Evolutionary conservation across 805 yeast genomes (phyloP).

Genomic region (Saturnispora besseyi): DNA sequence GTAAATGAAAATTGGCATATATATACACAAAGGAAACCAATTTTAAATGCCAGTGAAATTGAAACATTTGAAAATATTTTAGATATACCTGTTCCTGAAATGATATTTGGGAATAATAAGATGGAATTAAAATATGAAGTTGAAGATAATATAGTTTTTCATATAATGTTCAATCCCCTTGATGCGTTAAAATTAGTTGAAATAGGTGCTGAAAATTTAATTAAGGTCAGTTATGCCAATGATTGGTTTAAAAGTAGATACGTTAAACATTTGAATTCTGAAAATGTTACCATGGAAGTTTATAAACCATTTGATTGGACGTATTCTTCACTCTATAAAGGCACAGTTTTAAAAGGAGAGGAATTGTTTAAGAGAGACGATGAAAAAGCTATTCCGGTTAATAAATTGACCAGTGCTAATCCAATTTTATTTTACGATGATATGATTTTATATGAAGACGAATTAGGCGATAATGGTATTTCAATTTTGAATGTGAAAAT

Average conservation of each 20-base stretch:
- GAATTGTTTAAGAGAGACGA: constrained; percentile 20
- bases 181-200: constrained; percentile 62
- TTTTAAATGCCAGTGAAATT: constrained; percentile 62
- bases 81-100: constrained; percentile 86
- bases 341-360: constrained; percentile 32
- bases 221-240: constrained; percentile 77
- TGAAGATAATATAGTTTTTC: constrained; percentile 21
- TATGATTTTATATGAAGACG: constrained; percentile 85
- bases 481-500: constrained; percentile 69
- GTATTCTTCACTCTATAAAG: constrained; percentile 72
- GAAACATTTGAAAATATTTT: constrained; percentile 55
- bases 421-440: constrained; percentile 89
- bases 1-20: constrained; percentile 65
- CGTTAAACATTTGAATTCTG: constrained; percentile 19
- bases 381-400: constrained; percentile 49
- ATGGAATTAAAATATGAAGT: constrained; percentile 32
- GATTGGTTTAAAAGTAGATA: constrained; percentile 57
- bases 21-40: constrained; percentile 64
- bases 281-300: constrained; percentile 38
- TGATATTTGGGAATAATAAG: constrained; percentile 86
- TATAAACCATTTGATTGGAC: constrained; percentile 96
- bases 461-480: constrained; percentile 92
- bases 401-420: constrained; percentile 57
- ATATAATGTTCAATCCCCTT: constrained; percentile 62
- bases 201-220: constrained; percentile 33